A percentile compares a stretch with the other conserved stretches of the same genome.
Evolutionary conservation across 441 rosid genomes (phyloP).

Genomic region (Erysimum pusillum): DNA sequence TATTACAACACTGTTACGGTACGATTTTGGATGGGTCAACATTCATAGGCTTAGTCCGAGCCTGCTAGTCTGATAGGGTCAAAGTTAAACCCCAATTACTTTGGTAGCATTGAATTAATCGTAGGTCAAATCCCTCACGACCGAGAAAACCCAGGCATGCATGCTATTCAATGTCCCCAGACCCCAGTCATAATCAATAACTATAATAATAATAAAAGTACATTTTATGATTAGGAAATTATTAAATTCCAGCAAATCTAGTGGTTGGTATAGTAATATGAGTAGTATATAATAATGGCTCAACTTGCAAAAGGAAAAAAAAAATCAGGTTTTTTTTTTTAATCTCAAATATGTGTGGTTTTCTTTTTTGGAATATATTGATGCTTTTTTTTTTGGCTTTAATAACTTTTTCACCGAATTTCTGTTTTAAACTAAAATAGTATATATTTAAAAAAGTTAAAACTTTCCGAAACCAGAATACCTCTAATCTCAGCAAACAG

Average conservation of each 20-base stretch:
- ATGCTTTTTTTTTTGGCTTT: not conserved
- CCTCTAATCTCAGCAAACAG: too few species aligned
- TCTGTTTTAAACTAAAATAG: not conserved
- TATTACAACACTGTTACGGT: too few species aligned
- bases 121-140: constrained; percentile 18
- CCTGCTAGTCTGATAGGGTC: constrained; percentile 40
- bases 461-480: too few species aligned
- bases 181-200: constrained; percentile 13
- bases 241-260: constrained; percentile 31
- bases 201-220: not conserved
- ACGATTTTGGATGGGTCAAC: too few species aligned
- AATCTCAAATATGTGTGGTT: not conserved
- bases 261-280: constrained; percentile 32
- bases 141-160: constrained; percentile 36
- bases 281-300: not conserved
- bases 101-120: not conserved
- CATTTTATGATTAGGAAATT: constrained; percentile 11
- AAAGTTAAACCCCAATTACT: constrained; percentile 17
- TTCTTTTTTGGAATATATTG: not conserved
- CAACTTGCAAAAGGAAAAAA: constrained; percentile 26
- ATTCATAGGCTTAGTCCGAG: too few species aligned
- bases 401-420: not conserved
- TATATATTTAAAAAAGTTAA: too few species aligned
- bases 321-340: not conserved
- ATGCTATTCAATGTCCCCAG: constrained; percentile 33